Evolutionary conservation across 2,329 filamentous ascomycete genomes (phyloP), one percentile per base, ranked within the genome.

Genomic region (Ascomycota sp.): DNA sequence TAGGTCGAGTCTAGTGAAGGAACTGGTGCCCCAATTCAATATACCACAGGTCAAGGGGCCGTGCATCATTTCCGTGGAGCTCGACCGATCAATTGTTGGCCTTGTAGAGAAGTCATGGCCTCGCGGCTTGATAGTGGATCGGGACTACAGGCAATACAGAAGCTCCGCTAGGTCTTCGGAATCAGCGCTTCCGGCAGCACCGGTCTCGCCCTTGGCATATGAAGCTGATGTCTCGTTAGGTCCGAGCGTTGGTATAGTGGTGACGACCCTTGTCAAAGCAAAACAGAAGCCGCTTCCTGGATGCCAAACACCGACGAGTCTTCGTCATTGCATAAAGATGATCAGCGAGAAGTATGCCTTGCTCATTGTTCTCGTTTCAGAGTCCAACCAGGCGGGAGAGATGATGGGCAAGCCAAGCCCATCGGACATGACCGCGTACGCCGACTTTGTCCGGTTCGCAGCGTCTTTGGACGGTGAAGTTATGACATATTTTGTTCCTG

Each of bases 221-320:
- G 76, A 82, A 48, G 75, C 79, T 3, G 83, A 92, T 43, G 52
- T 92, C 3, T 66, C 76, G 1, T 44, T 84, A 6, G 79, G 79
- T 0, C 71, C 79, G 0, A 61, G 58, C 0, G 70, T 66, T 0
- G 82, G 78, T 0, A 55, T 92, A 3, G 50, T 92, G 1, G 46
- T 78, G 13, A 79, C 79, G 1, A 78, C 68, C 0, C 55, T 84
- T 6, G 68, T 84, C 39, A 71, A 75, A 41, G 61, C 77, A 24
- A 76, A 73, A 30, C 84, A 92, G 44, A 68, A 63, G 32, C 60
- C 75, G 3, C 58, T 83, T 0, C 79, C 80, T 0, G 50, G 52
- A 1, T 48, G 49, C 6, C 57, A 50, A 7, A 39, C 44, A 0
- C 48, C 54, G 27, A 55, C 59, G 3, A 53, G 56, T 10, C 56